A percentile compares a stretch with the other conserved stretches of the same genome.
Conservation (phyloP, 495 filamentous ascomycete genomes). For the Talaromyces stipitatus region DNA sequence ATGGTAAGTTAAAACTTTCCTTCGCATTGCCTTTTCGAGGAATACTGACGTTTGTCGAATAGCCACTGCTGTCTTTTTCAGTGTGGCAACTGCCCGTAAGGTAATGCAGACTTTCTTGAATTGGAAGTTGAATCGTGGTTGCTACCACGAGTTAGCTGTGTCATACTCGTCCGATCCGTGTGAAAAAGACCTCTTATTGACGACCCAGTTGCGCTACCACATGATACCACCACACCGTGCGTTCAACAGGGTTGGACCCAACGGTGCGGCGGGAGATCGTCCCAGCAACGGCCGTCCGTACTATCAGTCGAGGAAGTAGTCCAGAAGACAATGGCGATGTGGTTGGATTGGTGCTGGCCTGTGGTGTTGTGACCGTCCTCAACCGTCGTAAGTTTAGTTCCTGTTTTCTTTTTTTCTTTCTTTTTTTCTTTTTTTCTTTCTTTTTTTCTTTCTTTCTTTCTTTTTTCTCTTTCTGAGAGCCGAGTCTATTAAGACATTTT, state of each 20-base stretch:
- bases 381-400: too few relatives aligned
- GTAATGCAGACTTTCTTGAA: slow-evolving; percentile 21
- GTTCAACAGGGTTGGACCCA: not conserved
- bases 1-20: slow-evolving; percentile 19
- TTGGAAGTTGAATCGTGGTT: slow-evolving; percentile 16
- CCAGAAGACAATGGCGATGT: not conserved
- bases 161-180: slow-evolving; percentile 29
- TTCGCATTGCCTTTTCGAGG: too few relatives aligned
- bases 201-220: slow-evolving; percentile 6
- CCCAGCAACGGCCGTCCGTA: too few relatives aligned
- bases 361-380: too few relatives aligned
- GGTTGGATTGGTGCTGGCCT: not conserved
- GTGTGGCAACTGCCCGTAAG: slow-evolving; percentile 23
- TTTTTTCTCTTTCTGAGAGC: not conserved
- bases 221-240: not conserved
- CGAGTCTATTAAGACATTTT: not conserved
- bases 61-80: slow-evolving; percentile 30
- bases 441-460: not conserved
- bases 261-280: slow-evolving; percentile 24
- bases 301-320: not conserved
- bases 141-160: slow-evolving; percentile 23
- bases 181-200: slow-evolving; percentile 24
- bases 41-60: not conserved
- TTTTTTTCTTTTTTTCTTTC: too few relatives aligned
- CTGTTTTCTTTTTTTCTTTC: too few relatives aligned